A percentile compares a stretch with the other conserved stretches of the same genome.
phyloP scores from a whole-genome alignment of 2,329 filamentous ascomycete species.

The Karstenula rhodostoma region DNA sequence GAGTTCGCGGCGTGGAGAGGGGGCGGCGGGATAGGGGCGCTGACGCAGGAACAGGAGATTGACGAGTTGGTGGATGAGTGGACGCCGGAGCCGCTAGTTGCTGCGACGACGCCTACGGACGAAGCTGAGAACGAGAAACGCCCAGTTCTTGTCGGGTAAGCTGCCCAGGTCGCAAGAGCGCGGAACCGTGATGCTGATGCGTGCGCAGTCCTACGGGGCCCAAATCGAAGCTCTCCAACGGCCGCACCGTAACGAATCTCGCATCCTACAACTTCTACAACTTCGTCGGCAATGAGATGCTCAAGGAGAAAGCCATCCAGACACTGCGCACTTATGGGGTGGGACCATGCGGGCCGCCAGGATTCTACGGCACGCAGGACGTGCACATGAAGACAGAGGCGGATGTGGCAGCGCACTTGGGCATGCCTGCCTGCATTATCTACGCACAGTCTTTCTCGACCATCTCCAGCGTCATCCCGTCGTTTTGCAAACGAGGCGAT shows the following conservation, averaged over 20 bases:
- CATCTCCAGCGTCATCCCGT: constrained; percentile 94
- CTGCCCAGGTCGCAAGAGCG: constrained; percentile 23
- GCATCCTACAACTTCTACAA: constrained; percentile 98
- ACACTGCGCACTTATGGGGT: constrained; percentile 95
- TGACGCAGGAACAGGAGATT: constrained; percentile 70
- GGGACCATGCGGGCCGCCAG: constrained; percentile 93
- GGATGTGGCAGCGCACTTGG: constrained; percentile 89
- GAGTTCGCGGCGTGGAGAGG: constrained; percentile 25
- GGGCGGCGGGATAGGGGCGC: constrained; percentile 1
- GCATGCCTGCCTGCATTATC: constrained; percentile 87
- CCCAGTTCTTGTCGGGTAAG: constrained; percentile 86
- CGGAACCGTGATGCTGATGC: constrained; percentile 21
- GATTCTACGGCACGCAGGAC: constrained; percentile 98
- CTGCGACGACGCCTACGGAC: constrained; percentile 76
- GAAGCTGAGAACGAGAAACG: constrained; percentile 83
- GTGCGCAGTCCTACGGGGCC: constrained; percentile 79
- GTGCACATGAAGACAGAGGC: constrained; percentile 97
- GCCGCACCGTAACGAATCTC: constrained; percentile 90
- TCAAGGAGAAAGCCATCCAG: constrained; percentile 95
- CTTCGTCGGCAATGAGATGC: constrained; percentile 87
- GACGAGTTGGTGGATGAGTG: constrained; percentile 97
- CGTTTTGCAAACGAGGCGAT: constrained; percentile 96
- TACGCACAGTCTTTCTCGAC: constrained; percentile 97
- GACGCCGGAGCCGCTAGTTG: constrained; percentile 90
- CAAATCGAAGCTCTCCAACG: constrained; percentile 86